Base-by-base conservation (phyloP, 768 basidiomycete species). In the Hortiboletus flavorubellus region DNA sequence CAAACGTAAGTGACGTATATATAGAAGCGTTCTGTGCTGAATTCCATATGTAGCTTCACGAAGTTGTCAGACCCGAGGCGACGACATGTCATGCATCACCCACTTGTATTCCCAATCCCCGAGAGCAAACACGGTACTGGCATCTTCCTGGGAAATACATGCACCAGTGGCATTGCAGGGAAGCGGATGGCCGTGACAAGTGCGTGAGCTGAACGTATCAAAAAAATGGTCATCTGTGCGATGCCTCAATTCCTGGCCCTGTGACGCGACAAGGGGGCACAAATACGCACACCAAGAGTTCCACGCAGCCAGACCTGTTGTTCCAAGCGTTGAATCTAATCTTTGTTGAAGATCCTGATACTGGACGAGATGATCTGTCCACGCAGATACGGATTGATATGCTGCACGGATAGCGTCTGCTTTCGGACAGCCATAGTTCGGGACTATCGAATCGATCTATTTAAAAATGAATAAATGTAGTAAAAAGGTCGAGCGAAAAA, bases 81-180 rank as follows among this genome's bases (percentile, higher is more conserved):
- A 46, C 15, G 29, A 51, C 46, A 39, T 34, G 34, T 29, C 30
- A 14, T 35, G 14, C 6, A 31, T 18, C 5, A 54, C 56, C 67
- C 70, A 85, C 54, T 73, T 79, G 55, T 85, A 84, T 64, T 85
- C 83, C 80, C 81, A 85, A 54, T 81, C 80, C 0, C 82, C 83
- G 5, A 83, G 72, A 18, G 80, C 75, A 59, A 78, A 85, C 3
- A 83, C 81, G 0, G 73, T 75, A 53, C 79, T 61, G 11, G 82
- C 81, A 46, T 80, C 78, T 29, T 68, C 70, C 23, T 71, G 67
- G 2, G 74, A 69, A 26, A 81, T 72, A 54, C 79, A 80, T 0
- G 62, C 63, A 4, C 76, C 75, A 4, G 64, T 70, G 10, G 66
- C 52, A 53, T 79, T 80, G 55, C 79, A 80, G 0, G 79, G 79